phyloP scores from a whole-genome alignment of 108 stramenopile species.

The Skeletonema costatum region DNA sequence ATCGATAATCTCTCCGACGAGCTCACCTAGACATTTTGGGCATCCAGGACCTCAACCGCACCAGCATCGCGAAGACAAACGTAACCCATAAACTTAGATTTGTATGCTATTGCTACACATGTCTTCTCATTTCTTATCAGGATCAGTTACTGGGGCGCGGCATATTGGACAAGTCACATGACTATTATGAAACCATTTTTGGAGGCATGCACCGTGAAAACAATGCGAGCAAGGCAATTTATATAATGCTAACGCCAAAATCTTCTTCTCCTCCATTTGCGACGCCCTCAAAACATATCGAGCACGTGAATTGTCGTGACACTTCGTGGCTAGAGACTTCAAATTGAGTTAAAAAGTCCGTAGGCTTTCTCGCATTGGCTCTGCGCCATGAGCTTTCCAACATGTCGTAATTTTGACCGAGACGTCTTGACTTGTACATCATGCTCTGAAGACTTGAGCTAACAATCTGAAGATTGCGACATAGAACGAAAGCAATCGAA shows the following conservation, averaged over 20 bases:
- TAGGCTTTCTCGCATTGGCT: conserved; percentile 22
- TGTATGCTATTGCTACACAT: no score
- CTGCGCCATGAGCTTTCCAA: conserved; percentile 29
- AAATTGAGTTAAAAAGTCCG: conserved; percentile 15
- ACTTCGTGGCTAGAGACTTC: conserved; percentile 11
- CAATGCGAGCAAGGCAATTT: conserved; percentile 37
- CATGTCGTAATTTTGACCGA: conserved; percentile 21
- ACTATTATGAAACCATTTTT: conserved; percentile 31
- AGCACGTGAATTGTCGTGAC: conserved; percentile 22
- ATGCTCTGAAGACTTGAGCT: background rate
- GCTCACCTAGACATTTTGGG: conserved; percentile 12
- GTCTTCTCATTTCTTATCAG: background rate
- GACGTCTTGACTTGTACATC: conserved; percentile 2
- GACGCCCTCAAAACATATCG: conserved; percentile 11
- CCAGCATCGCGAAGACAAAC: conserved; percentile 7
- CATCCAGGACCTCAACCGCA: conserved; percentile 15
- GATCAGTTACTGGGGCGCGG: background rate
- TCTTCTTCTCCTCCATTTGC: background rate
- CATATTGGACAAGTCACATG: conserved; percentile 28
- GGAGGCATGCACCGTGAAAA: conserved; percentile 28
- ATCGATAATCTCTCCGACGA: conserved; percentile 22
- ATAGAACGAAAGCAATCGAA: background rate
- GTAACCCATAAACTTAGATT: background rate
- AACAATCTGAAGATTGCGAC: background rate
- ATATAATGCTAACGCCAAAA: background rate